A percentile compares a stretch with the other conserved stretches of the same genome.
Evolutionary conservation across 176 grass and related monocot genomes (phyloP).

Genomic region (Phragmites australis): DNA sequence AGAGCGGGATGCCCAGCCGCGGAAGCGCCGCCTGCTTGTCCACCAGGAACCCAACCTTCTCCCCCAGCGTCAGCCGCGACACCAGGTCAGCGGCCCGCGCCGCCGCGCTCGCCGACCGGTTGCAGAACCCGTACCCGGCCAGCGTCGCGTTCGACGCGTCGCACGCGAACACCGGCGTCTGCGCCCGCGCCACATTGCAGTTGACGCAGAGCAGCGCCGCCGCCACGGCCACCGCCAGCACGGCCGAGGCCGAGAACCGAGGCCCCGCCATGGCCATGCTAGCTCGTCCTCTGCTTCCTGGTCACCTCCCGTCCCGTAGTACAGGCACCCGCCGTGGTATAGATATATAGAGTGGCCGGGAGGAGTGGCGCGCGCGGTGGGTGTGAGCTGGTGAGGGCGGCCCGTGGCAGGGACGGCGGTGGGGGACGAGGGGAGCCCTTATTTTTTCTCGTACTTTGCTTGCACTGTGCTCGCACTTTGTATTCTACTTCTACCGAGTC

Average conservation of each 20-base stretch:
- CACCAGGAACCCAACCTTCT: constrained; percentile 90
- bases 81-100: constrained; percentile 59
- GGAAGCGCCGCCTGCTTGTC: constrained; percentile 65
- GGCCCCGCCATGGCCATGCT: constrained; percentile 18
- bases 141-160: constrained; percentile 61
- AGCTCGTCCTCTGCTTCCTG: neutral
- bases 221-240: no score
- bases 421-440: constrained; percentile 29
- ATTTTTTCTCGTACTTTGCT: constrained; percentile 19
- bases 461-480: constrained; percentile 24
- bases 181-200: constrained; percentile 16
- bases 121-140: constrained; percentile 65
- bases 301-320: neutral
- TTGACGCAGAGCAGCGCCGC: neutral
- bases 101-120: constrained; percentile 40
- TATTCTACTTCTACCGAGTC: constrained; percentile 42
- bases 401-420: constrained; percentile 56
- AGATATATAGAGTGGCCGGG: constrained; percentile 44
- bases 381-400: constrained; percentile 36
- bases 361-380: constrained; percentile 24
- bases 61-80: constrained; percentile 65
- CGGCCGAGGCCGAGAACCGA: neutral
- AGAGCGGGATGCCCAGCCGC: constrained; percentile 80
- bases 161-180: constrained; percentile 81
- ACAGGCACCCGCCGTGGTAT: neutral